These are phyloP conservation scores for Lophiotrema nucula DNA, from an alignment of 495 filamentous ascomycete species.

Conservation along the genomic window DNA sequence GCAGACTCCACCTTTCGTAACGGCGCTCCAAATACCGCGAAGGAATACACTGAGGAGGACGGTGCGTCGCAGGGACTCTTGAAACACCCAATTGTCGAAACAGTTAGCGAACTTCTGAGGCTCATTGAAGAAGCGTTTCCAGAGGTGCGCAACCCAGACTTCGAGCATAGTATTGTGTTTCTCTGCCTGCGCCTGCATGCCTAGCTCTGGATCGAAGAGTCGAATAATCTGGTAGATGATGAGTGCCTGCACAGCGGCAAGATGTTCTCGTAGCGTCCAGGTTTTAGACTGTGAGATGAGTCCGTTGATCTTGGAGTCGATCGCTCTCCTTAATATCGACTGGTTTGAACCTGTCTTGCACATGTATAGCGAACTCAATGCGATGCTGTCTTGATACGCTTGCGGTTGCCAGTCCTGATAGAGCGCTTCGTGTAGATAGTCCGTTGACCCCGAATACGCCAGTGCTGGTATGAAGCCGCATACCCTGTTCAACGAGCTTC, in stretches of 20 bases:
- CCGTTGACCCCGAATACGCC: conserved; percentile 13
- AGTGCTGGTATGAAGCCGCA: conserved; percentile 10
- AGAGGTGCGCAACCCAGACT: conserved; percentile 22
- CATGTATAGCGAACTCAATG: conserved; percentile 19
- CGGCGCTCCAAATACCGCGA: conserved; percentile 14
- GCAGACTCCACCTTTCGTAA: conserved; percentile 14
- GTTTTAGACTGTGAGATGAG: neutral
- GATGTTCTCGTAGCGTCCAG: conserved; percentile 18
- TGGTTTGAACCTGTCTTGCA: conserved; percentile 13
- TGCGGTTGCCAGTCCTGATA: conserved; percentile 3
- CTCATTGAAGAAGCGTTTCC: conserved; percentile 24
- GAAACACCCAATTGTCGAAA: conserved; percentile 18
- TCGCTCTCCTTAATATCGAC: conserved; percentile 4
- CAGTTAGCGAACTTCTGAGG: neutral
- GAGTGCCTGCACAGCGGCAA: conserved; percentile 30
- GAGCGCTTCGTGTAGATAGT: conserved; percentile 19
- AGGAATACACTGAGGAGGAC: conserved; percentile 23
- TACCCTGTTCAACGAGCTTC: conserved; percentile 1
- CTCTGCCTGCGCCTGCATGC: neutral
- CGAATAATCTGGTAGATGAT: conserved; percentile 31
- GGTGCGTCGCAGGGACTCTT: conserved; percentile 29
- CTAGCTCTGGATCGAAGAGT: conserved; percentile 22
- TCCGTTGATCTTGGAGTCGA: conserved; percentile 11
- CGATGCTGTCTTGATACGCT: conserved; percentile 20
- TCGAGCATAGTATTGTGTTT: conserved; percentile 18